Conservation (phyloP, 371 early-diverging fungal species). For the Apophysomyces variabilis region DNA sequence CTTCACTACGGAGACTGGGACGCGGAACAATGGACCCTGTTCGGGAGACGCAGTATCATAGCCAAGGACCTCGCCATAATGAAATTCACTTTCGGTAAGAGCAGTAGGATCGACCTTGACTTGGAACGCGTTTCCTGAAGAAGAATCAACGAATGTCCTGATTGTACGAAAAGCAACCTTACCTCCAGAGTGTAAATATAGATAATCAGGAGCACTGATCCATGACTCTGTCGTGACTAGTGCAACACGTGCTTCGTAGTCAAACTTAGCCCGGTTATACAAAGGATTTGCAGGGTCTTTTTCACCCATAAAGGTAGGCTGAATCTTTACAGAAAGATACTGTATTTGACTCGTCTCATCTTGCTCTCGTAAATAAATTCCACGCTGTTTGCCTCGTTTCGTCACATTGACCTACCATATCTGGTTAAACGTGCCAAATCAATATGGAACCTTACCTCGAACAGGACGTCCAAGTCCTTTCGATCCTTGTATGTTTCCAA, state of each 20-base stretch:
- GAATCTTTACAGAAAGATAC: constrained; percentile 61
- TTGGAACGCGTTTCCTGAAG: constrained; percentile 65
- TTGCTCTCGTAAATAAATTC: constrained; percentile 86
- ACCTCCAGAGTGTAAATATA: constrained; percentile 74
- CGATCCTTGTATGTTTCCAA: constrained; percentile 63
- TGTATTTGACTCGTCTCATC: constrained; percentile 74
- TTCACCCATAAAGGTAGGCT: constrained; percentile 81
- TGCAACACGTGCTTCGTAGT: constrained; percentile 82
- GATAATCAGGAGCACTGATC: constrained; percentile 81
- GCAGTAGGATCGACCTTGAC: constrained; percentile 83
- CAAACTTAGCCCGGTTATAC: constrained; percentile 68
- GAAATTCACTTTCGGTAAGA: constrained; percentile 75
- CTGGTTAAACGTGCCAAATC: neutral
- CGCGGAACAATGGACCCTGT: constrained; percentile 79
- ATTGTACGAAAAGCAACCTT: neutral
- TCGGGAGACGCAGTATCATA: constrained; percentile 78
- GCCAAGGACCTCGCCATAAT: constrained; percentile 80
- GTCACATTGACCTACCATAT: constrained; percentile 30
- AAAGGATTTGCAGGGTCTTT: constrained; percentile 63
- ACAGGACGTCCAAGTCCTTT: constrained; percentile 72
- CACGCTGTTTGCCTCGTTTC: constrained; percentile 60
- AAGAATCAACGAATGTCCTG: neutral
- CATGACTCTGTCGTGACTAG: constrained; percentile 75
- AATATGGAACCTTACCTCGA: constrained; percentile 40
- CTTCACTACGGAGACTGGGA: constrained; percentile 93